Evolutionary conservation across 2,329 filamentous ascomycete species (phyloP), one percentile per base, ranked within the genome.

Genomic region (Sordariomycetes sp.): DNA sequence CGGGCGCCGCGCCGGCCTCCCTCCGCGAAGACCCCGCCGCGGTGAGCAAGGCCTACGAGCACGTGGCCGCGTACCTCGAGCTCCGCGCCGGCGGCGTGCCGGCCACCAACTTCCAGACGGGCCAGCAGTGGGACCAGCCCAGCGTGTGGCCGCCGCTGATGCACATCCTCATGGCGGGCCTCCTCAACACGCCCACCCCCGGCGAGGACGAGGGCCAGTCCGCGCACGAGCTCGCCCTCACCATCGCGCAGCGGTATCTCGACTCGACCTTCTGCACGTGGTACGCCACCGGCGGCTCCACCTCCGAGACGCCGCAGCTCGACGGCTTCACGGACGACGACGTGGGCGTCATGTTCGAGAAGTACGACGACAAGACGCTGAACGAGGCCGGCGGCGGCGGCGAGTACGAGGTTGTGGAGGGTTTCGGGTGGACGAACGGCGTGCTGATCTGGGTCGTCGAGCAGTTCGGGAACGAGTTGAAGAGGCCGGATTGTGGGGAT

Each of bases 401-500:
- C 62, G 85, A 88, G 72, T 88, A 88, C 67, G 77, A 80, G 58
- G 85, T 88, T 6, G 85, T 87, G 2, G 82, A 87, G 70, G 85
- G 85, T 1, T 88, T 88, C 63, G 85, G 85, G 7, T 88, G 85
- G 85, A 82, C 81, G 1, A 88, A 88, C 62, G 85, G 85, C 34
- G 83, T 87, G 57, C 68, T 88, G 34, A 80, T 88, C 57, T 88
- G 84, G 83, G 74, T 78, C 1, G 83, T 78, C 10, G 85, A 88
- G 64, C 76, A 75, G 8, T 88, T 88, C 69, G 79, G 75, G 14
- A 73, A 77, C 64, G 70, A 76, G 63, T 67, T 88, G 59, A 74
- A 67, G 62, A 71, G 78, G 28, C 84, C 85, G 0, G 72, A 85
- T 53, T 84, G 81, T 61, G 78, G 77, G 8, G 72, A 81, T 55